Conservation (phyloP, 306 rosid species). For the Citrullus mucosospermus region DNA sequence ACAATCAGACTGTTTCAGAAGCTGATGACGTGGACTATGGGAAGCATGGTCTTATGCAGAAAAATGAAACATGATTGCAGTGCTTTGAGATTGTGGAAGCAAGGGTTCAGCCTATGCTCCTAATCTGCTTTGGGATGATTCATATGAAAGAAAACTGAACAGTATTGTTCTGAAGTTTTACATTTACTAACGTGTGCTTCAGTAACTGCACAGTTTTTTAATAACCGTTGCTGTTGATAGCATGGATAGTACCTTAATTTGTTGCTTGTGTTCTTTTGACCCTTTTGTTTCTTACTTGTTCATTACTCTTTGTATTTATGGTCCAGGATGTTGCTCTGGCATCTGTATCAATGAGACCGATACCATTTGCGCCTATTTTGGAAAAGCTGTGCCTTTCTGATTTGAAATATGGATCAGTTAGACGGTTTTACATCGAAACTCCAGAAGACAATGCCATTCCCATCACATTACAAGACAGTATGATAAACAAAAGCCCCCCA, state of each 20-base stretch:
- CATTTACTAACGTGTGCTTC: too few species aligned
- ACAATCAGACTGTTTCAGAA: background rate
- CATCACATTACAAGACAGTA: slow-evolving; percentile 50
- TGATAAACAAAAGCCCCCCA: slow-evolving; percentile 65
- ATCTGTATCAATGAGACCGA: slow-evolving; percentile 85
- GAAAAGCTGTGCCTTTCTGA: slow-evolving; percentile 76
- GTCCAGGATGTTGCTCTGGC: slow-evolving; percentile 83
- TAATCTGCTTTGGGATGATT: background rate
- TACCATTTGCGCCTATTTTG: slow-evolving; percentile 73
- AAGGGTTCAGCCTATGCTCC: background rate
- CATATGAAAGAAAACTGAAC: background rate
- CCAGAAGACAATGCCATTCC: slow-evolving; percentile 87
- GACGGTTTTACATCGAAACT: slow-evolving; percentile 79
- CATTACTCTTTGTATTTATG: background rate
- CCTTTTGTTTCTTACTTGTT: background rate
- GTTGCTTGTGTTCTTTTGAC: background rate
- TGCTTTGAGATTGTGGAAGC: background rate
- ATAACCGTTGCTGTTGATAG: background rate
- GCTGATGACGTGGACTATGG: background rate
- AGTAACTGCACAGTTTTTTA: background rate
- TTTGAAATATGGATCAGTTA: slow-evolving; percentile 58
- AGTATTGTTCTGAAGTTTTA: background rate
- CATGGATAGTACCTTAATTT: background rate
- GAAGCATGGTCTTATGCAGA: background rate
- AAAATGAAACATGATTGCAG: background rate